phyloP scores from a whole-genome alignment of 257 asterid genomes.

The Solanum chaucha region DNA sequence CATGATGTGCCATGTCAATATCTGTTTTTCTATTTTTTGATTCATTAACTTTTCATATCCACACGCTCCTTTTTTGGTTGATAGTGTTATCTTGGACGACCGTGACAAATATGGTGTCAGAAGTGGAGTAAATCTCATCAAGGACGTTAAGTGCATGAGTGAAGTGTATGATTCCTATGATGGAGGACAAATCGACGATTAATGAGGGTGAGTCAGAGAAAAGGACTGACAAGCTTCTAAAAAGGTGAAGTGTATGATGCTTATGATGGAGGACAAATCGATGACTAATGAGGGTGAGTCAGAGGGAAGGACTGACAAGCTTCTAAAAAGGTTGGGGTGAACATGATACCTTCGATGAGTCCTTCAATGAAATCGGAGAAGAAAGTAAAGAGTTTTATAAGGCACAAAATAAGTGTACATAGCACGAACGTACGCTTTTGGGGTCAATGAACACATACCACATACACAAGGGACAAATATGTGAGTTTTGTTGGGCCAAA shows the following conservation, averaged over 20 bases:
- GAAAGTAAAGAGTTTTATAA: neutral
- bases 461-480: neutral
- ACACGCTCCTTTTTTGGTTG: neutral
- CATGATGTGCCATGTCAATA: constrained; percentile 5
- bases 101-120: neutral
- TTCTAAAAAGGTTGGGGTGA: neutral
- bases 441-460: neutral
- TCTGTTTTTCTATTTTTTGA: neutral
- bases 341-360: neutral
- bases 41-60: neutral
- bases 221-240: neutral
- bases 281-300: neutral
- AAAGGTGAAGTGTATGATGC: neutral
- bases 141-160: neutral
- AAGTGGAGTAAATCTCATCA: neutral
- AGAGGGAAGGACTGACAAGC: no score
- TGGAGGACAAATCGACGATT: neutral
- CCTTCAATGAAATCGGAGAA: neutral
- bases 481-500: neutral
- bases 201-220: neutral
- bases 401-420: neutral
- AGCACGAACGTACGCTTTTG: neutral
- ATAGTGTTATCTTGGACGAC: neutral
- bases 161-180: no score
- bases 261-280: neutral